Base-by-base conservation (phyloP, 1,284 basidiomycete genomes). In the Malassezia furfur region DNA sequence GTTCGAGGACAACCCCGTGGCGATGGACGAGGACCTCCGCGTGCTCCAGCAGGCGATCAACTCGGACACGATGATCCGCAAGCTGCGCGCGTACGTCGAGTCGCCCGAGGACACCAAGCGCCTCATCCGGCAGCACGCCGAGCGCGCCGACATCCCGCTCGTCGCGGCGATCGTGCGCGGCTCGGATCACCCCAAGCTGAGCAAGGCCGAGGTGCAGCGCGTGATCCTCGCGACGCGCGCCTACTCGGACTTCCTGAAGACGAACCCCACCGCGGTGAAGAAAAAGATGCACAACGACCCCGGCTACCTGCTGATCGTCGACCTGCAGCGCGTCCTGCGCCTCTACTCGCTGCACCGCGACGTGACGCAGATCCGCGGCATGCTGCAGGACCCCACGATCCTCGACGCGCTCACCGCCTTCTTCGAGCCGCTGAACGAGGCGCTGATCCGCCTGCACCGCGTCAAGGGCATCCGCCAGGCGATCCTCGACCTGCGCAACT, bases 91-190 rank as follows among this genome's bases (percentile, higher is more conserved):
- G 41, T 73, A 65, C 51, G 69, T 68, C 32, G 61, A 68, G 28
- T 64, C 60, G 30, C 63, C 66, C 5, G 69, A 65, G 52, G 63
- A 68, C 40, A 44, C 66, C 40, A 73, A 73, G 65, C 63, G 70
- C 34, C 60, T 73, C 36, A 63, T 73, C 41, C 66, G 70, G 21
- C 59, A 65, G 49, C 66, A 69, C 38, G 67, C 70, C 4, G 53
- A 62, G 35, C 59, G 54, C 38, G 64, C 66, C 5, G 63, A 61
- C 39, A 71, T 73, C 15, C 70, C 70, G 17, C 63, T 73, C 9
- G 70, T 73, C 8, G 66, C 69, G 10, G 70, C 70, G 15, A 73
- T 73, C 48, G 65, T 66, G 3, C 64, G 70, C 37, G 66, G 70
- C 31, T 65, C 63, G 7, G 69, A 73, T 38, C 58, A 64, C 47